These are phyloP conservation scores for Tarenaya hassleriana DNA, from an alignment of 345 rosid species.

Conservation along the genomic window DNA sequence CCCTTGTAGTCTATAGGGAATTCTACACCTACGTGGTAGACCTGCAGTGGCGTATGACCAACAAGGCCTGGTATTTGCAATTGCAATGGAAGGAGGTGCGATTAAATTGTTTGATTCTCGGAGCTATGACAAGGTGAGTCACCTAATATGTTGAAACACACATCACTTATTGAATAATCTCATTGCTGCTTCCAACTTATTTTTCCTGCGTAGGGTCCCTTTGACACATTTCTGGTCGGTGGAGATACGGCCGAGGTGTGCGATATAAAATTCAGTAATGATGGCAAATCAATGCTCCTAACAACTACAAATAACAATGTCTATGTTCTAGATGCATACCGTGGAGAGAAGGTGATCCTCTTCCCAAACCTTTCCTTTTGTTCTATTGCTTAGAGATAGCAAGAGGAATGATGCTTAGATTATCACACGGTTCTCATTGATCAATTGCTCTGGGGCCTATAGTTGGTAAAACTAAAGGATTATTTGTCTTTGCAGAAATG, in stretches of 20 bases:
- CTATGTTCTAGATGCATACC: constrained; percentile 91
- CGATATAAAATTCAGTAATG: constrained; percentile 93
- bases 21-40: constrained; percentile 80
- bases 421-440: too few relatives aligned
- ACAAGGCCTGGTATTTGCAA: constrained; percentile 97
- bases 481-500: constrained; percentile 54
- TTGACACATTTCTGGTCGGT: constrained; percentile 93
- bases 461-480: constrained; percentile 11
- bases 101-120: constrained; percentile 93
- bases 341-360: constrained; percentile 78
- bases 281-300: constrained; percentile 92
- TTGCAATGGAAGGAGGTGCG: constrained; percentile 99
- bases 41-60: constrained; percentile 97
- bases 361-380: constrained; percentile 4
- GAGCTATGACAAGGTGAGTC: constrained; percentile 79
- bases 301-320: constrained; percentile 80
- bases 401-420: background rate
- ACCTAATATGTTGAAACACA: background rate
- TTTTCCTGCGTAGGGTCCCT: constrained; percentile 69
- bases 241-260: constrained; percentile 96
- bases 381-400: constrained; percentile 4
- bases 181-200: background rate
- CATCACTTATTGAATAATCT: background rate
- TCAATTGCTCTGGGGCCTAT: too few relatives aligned
- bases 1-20: constrained; percentile 70